Evolutionary conservation across 2,329 filamentous ascomycete genomes (phyloP).

Genomic region (Apiospora koreana): DNA sequence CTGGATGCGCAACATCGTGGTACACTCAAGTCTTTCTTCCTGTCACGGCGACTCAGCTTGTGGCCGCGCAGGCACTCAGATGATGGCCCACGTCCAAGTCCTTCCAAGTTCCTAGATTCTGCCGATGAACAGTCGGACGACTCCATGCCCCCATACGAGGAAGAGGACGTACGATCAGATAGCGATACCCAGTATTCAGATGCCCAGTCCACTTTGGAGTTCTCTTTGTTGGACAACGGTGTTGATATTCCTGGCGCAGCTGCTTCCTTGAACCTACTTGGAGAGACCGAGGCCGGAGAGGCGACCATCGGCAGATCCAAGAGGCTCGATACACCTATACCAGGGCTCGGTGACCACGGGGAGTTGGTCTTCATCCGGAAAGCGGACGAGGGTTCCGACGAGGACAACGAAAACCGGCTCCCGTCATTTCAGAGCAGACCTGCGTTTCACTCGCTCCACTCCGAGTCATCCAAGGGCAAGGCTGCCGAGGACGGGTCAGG

Average conservation of each 20-base stretch:
- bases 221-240: background rate
- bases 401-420: background rate
- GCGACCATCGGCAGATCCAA: background rate
- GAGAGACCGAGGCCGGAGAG: background rate
- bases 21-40: background rate
- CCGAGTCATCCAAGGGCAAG: background rate
- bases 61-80: conserved; percentile 1
- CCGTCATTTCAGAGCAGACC: background rate
- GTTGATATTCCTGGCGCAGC: background rate
- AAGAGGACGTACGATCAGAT: conserved; percentile 1
- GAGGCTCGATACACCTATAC: background rate
- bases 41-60: background rate
- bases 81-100: background rate
- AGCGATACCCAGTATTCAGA: conserved; percentile 7
- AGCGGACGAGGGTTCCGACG: background rate
- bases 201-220: conserved; percentile 1
- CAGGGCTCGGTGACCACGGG: background rate
- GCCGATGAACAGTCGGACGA: conserved; percentile 1
- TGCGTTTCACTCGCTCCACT: background rate
- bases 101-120: background rate
- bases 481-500: background rate
- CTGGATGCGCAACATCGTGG: background rate
- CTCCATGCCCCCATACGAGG: background rate
- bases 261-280: background rate
- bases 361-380: background rate